Base-by-base conservation (phyloP, 2,329 filamentous ascomycete species). In the Trichophyton rubrum region DNA sequence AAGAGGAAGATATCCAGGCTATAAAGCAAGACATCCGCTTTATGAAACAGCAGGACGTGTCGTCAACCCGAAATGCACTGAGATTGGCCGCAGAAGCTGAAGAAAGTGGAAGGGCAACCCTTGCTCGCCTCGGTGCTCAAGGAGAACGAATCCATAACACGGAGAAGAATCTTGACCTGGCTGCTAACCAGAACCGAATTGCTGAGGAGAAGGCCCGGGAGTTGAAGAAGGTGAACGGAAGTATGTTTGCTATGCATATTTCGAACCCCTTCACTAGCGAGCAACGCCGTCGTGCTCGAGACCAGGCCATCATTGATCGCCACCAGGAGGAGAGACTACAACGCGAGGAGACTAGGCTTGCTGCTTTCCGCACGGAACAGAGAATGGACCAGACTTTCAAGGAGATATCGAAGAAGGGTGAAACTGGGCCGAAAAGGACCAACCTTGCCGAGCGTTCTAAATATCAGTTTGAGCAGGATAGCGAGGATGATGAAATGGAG, bases 231-330 rank as follows among this genome's bases (percentile, higher is more conserved):
- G 78, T 95, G 57, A 95, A 96, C 74, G 80, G 87, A 64, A 90
- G 86, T 77, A 95, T 96, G 90, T 96, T 96, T 69, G 88, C 89
- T 3, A 82, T 91, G 22, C 87, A 90, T 68, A 85, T 91, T 27
- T 79, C 79, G 59, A 90, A 90, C 67, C 87, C 87, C 0, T 89
- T 96, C 71, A 93, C 88, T 0, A 84, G 83, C 13, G 84, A 82
- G 64, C 82, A 80, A 65, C 82, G 86, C 51, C 81, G 80, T 30
- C 78, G 80, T 60, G 83, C 82, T 61, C 81, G 83, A 45, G 88
- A 93, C 65, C 79, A 86, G 58, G 79, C 83, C 60, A 81, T 88
- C 51, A 77, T 95, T 68, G 83, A 86, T 53, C 85, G 85, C 53
- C 81, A 85, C 65, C 77, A 78, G 30, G 68, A 74, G 9, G 82